Conservation (phyloP, 1,284 basidiomycete genomes). For the Singerocomus inundabilis region DNA sequence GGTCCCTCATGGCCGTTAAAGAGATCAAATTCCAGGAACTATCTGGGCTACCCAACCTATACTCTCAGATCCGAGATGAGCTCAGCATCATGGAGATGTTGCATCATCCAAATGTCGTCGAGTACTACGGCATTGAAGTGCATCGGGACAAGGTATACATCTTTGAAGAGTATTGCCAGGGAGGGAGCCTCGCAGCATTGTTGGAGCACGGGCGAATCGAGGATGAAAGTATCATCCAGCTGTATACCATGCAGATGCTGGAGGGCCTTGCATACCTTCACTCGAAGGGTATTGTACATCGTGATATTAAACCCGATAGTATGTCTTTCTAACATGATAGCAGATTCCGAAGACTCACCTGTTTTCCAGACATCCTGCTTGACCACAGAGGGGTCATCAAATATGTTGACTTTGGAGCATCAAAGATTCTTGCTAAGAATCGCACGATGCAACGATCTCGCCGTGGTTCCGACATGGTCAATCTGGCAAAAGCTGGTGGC, state of each 20-base stretch:
- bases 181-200: slow-evolving; percentile 88
- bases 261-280: slow-evolving; percentile 95
- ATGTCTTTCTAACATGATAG: slow-evolving; percentile 38
- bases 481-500: slow-evolving; percentile 31
- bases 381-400: slow-evolving; percentile 95
- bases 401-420: slow-evolving; percentile 98
- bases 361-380: slow-evolving; percentile 80
- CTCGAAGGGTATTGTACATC: slow-evolving; percentile 89
- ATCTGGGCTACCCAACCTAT: slow-evolving; percentile 76
- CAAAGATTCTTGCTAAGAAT: slow-evolving; percentile 95
- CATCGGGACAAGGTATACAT: slow-evolving; percentile 99
- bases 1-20: slow-evolving; percentile 98
- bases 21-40: slow-evolving; percentile 98
- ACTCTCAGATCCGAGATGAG: slow-evolving; percentile 96
- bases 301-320: slow-evolving; percentile 99
- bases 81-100: slow-evolving; percentile 99
- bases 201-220: slow-evolving; percentile 95
- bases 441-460: slow-evolving; percentile 81
- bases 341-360: slow-evolving; percentile 14
- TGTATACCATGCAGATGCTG: slow-evolving; percentile 97
- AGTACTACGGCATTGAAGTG: slow-evolving; percentile 99
- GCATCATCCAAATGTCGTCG: slow-evolving; percentile 96
- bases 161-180: slow-evolving; percentile 98
- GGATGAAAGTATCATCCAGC: slow-evolving; percentile 93
- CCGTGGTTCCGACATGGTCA: slow-evolving; percentile 42